Evolutionary conservation across 75 land plant species (phyloP).

Genomic region (Pinus taeda): DNA sequence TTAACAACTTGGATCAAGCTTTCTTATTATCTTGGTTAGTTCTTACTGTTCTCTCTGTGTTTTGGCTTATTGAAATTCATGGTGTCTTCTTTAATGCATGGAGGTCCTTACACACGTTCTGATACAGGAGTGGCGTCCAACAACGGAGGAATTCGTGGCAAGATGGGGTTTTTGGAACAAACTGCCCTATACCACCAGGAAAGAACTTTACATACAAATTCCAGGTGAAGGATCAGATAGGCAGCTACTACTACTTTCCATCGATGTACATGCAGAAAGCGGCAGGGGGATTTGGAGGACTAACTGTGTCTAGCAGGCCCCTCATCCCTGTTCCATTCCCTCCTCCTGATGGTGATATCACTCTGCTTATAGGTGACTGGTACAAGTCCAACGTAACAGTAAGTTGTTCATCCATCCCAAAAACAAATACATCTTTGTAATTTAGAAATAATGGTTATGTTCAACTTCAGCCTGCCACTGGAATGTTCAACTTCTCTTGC

Average conservation of each 20-base stretch:
- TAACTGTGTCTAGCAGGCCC: constrained; percentile 56
- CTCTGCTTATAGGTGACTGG: constrained; percentile 87
- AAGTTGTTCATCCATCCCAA: neutral
- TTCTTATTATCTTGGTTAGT: constrained; percentile 1
- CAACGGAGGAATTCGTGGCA: constrained; percentile 26
- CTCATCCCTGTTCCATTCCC: constrained; percentile 76
- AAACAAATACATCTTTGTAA: neutral
- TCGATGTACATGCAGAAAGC: constrained; percentile 66
- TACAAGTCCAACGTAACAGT: constrained; percentile 61
- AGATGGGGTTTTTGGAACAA: constrained; percentile 28
- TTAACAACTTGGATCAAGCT: constrained; percentile 47
- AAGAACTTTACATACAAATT: constrained; percentile 26
- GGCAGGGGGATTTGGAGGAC: constrained; percentile 82
- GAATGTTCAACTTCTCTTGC: no score
- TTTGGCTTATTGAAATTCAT: neutral
- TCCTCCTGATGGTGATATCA: constrained; percentile 65
- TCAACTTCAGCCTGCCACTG: neutral
- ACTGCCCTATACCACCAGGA: constrained; percentile 35
- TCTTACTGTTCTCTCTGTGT: neutral
- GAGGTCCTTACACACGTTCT: neutral
- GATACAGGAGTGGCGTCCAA: constrained; percentile 33
- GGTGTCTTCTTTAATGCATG: neutral
- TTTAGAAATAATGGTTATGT: neutral
- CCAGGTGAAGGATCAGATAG: constrained; percentile 35
- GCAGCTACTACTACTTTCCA: constrained; percentile 62